Conservation (phyloP, 768 basidiomycete genomes). For the Candolleomyces eurysporus region DNA sequence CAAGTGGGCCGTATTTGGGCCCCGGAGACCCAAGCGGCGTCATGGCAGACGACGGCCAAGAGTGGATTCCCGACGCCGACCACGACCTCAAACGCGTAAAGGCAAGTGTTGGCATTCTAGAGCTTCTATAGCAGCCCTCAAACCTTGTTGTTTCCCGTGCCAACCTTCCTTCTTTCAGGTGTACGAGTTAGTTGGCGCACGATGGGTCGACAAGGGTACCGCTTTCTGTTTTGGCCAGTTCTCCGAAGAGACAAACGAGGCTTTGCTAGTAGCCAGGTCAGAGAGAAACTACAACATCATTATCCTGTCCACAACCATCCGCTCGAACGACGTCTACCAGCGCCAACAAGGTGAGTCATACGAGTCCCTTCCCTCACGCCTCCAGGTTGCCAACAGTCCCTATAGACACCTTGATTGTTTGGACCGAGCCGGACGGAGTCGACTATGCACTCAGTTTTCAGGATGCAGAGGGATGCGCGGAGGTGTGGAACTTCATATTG, state of each 20-base stretch:
- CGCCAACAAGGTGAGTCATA: conserved; percentile 71
- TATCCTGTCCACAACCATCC: conserved; percentile 78
- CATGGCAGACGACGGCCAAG: conserved; percentile 54
- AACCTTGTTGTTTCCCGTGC: neutral
- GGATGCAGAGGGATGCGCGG: conserved; percentile 90
- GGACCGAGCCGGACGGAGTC: conserved; percentile 93
- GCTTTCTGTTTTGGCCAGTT: conserved; percentile 94
- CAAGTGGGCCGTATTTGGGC: conserved; percentile 31
- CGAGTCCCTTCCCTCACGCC: neutral
- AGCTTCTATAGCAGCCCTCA: conserved; percentile 12
- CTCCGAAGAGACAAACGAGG: conserved; percentile 72
- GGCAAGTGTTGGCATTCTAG: conserved; percentile 41
- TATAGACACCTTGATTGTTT: conserved; percentile 94
- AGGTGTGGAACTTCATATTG: conserved; percentile 96
- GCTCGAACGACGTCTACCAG: conserved; percentile 82
- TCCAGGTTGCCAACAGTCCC: neutral
- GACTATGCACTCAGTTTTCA: conserved; percentile 98
- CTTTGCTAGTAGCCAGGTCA: conserved; percentile 79
- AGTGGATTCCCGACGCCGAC: conserved; percentile 62
- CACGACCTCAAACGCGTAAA: conserved; percentile 86
- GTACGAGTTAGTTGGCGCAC: conserved; percentile 87
- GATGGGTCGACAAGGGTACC: conserved; percentile 96
- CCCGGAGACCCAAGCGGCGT: conserved; percentile 28
- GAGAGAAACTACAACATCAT: conserved; percentile 71
- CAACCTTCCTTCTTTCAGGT: conserved; percentile 51